Percentiles rank a stretch among this genome's conserved stretches.
These are phyloP conservation scores for Ascochyta rabiei DNA, from an alignment of 2,329 filamentous ascomycete genomes.

Conservation along the genomic window DNA sequence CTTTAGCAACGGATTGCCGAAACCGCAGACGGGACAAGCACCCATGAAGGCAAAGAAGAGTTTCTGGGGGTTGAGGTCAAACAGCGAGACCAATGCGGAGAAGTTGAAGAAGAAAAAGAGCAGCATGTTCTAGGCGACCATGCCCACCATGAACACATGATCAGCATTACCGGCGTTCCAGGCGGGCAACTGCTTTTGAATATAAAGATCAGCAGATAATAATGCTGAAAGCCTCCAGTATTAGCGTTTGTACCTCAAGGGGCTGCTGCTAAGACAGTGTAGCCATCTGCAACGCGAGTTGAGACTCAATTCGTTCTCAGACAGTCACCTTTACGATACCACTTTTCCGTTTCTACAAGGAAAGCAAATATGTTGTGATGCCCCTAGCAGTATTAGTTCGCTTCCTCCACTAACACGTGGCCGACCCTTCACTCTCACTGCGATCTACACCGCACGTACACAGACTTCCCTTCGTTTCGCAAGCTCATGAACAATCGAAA, in stretches of 20 bases:
- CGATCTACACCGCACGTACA: no score
- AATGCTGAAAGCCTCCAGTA: no score
- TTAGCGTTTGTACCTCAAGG: no score
- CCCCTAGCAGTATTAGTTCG: background rate
- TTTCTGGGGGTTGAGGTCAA: slow-evolving; percentile 45
- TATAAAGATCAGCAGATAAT: no score
- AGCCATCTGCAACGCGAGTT: no score
- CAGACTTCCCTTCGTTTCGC: background rate
- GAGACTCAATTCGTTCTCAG: background rate
- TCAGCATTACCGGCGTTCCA: slow-evolving; percentile 11
- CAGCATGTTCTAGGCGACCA: slow-evolving; percentile 48
- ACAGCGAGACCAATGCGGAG: slow-evolving; percentile 36
- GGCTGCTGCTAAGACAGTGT: no score
- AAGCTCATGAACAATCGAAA: background rate
- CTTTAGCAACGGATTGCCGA: slow-evolving; percentile 41
- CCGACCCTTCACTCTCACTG: background rate
- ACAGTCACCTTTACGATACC: slow-evolving; percentile 4
- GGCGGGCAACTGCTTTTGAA: no score
- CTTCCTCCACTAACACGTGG: background rate
- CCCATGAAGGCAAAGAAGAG: slow-evolving; percentile 44
- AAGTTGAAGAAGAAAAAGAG: slow-evolving; percentile 53
- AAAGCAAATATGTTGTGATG: background rate
- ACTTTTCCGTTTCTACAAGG: background rate
- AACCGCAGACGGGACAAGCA: slow-evolving; percentile 26
- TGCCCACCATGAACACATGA: background rate